Evolutionary conservation across 2,329 filamentous ascomycete species (phyloP).

Genomic region (Pezicula carpinea): DNA sequence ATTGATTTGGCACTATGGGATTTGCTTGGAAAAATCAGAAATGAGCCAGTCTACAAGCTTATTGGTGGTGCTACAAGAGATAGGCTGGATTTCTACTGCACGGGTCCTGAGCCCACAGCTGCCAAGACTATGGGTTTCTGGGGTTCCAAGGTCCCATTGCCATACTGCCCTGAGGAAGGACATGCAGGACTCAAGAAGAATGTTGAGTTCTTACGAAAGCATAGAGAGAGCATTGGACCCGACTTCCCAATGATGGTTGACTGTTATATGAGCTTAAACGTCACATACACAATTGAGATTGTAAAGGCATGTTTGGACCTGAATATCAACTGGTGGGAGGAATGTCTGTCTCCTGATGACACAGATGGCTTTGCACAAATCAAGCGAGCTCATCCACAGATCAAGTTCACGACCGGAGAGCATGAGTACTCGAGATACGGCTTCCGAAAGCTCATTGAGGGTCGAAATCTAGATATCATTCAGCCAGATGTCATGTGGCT

Average conservation of each 20-base stretch:
- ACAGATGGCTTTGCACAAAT: constrained; percentile 85
- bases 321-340: constrained; percentile 96
- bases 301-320: constrained; percentile 79
- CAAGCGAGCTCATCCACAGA: constrained; percentile 82
- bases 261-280: constrained; percentile 95
- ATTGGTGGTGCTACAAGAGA: constrained; percentile 87
- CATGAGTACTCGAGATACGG: constrained; percentile 94
- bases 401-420: constrained; percentile 94
- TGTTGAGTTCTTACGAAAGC: constrained; percentile 79
- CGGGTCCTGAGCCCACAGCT: constrained; percentile 75
- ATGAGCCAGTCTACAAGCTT: constrained; percentile 90
- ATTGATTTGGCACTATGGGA: constrained; percentile 94
- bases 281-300: constrained; percentile 87
- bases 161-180: constrained; percentile 86
- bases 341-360: constrained; percentile 87
- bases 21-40: constrained; percentile 81
- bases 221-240: constrained; percentile 78
- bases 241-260: constrained; percentile 94
- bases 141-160: constrained; percentile 84
- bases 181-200: constrained; percentile 80
- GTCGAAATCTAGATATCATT: constrained; percentile 87
- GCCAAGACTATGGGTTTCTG: constrained; percentile 86
- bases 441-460: constrained; percentile 90
- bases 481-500: constrained; percentile 99
- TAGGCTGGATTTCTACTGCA: constrained; percentile 89